Evolutionary conservation across 139 green algal genomes (phyloP).

Genomic region (Chlamydomonas schloesseri): DNA sequence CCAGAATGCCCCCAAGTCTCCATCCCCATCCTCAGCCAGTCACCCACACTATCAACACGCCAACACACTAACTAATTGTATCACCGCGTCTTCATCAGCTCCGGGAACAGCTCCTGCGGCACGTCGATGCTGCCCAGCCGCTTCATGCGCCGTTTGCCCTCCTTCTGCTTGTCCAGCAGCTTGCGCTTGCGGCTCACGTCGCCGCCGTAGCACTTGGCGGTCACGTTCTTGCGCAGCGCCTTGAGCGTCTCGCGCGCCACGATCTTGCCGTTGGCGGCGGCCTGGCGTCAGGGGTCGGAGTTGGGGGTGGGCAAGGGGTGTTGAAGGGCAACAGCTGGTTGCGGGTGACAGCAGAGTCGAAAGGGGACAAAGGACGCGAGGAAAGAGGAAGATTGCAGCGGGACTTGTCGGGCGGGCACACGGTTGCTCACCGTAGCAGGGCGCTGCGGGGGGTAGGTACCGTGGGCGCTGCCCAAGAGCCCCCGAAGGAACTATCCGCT

Average conservation of each 20-base stretch:
- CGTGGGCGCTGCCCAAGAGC: no score
- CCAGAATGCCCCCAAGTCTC: no score
- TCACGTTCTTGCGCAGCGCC: conserved; percentile 79
- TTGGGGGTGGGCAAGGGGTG: no score
- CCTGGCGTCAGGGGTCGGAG: conserved; percentile 60
- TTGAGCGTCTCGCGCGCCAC: conserved; percentile 86
- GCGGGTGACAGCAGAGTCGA: no score
- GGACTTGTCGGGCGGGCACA: no score
- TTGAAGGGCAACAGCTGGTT: no score
- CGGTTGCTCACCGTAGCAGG: no score
- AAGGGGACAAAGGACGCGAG: no score
- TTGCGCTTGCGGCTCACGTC: conserved; percentile 90
- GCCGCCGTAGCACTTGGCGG: conserved; percentile 81
- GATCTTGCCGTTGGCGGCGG: conserved; percentile 72
- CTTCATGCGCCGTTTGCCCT: conserved; percentile 88
- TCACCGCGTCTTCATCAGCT: conserved; percentile 63
- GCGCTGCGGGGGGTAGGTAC: no score
- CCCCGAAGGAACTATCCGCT: no score
- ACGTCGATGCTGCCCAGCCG: conserved; percentile 77
- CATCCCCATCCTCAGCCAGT: no score
- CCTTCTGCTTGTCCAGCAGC: conserved; percentile 91
- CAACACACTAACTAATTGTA: background rate
- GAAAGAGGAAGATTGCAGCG: no score
- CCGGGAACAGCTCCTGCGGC: conserved; percentile 72
- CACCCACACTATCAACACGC: background rate